Conservation (phyloP, 2,329 filamentous ascomycete species). For the Trichoderma harzianum region DNA sequence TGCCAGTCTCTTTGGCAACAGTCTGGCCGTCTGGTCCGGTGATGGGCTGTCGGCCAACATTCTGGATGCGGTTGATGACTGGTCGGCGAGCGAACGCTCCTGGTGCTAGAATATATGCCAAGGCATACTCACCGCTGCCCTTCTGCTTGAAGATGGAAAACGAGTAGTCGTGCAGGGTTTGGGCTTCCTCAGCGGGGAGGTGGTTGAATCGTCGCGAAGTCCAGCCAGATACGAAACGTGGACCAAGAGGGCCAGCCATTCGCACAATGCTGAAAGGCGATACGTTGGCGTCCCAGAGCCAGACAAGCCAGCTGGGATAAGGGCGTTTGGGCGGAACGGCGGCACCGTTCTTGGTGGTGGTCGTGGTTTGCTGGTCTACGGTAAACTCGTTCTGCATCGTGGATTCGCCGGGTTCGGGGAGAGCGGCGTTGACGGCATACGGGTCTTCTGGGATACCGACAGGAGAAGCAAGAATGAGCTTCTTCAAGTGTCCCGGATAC, state of each 20-base stretch:
- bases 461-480: slow-evolving; percentile 90
- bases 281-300: slow-evolving; percentile 95
- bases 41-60: slow-evolving; percentile 72
- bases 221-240: slow-evolving; percentile 91
- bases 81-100: slow-evolving; percentile 89
- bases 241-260: slow-evolving; percentile 83
- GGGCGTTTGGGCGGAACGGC: slow-evolving; percentile 47
- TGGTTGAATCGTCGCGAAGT: slow-evolving; percentile 89
- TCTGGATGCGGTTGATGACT: slow-evolving; percentile 80
- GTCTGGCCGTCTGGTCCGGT: slow-evolving; percentile 27
- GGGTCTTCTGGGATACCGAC: slow-evolving; percentile 95
- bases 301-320: slow-evolving; percentile 81
- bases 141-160: slow-evolving; percentile 92
- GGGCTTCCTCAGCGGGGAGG: slow-evolving; percentile 73
- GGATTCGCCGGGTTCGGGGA: slow-evolving; percentile 74
- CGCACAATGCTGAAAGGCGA: slow-evolving; percentile 91
- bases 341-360: slow-evolving; percentile 46
- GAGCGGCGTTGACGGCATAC: slow-evolving; percentile 74
- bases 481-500: slow-evolving; percentile 91
- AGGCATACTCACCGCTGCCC: slow-evolving; percentile 88
- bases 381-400: slow-evolving; percentile 74
- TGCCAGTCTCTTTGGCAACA: slow-evolving; percentile 54
- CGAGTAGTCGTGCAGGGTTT: slow-evolving; percentile 86
- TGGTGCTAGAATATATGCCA: slow-evolving; percentile 88
- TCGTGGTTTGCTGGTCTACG: slow-evolving; percentile 62